Conservation (phyloP, 1,139 yeast genomes). For the Candida glucosophila region DNA sequence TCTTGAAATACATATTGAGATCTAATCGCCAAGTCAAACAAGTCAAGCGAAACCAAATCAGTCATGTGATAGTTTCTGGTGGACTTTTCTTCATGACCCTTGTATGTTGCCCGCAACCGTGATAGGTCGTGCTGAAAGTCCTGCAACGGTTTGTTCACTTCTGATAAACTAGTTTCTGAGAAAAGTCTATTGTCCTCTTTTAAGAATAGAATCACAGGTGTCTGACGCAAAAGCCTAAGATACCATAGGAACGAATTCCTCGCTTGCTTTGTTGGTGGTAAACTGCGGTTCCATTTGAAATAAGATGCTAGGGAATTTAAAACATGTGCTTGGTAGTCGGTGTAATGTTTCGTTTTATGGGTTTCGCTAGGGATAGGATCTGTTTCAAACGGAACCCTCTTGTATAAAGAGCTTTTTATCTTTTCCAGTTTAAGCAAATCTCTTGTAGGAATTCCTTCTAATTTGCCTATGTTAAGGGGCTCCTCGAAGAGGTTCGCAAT, state of each 20-base stretch:
- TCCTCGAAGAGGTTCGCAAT: constrained; percentile 12
- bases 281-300: constrained; percentile 11
- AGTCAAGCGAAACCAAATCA: constrained; percentile 18
- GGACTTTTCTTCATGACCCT: constrained; percentile 2
- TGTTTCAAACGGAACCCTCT: constrained; percentile 2
- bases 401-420: constrained; percentile 5
- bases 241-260: constrained; percentile 22
- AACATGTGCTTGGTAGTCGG: constrained; percentile 16
- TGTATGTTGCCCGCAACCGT: constrained; percentile 6
- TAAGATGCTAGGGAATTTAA: constrained; percentile 14
- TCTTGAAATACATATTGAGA: constrained; percentile 6
- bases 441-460: constrained; percentile 10
- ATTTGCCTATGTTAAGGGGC: constrained; percentile 8
- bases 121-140: constrained; percentile 9
- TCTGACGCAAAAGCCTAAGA: constrained; percentile 13
- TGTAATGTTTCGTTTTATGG: constrained; percentile 9
- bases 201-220: constrained; percentile 27
- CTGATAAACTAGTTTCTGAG: constrained; percentile 17
- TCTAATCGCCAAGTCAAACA: constrained; percentile 20
- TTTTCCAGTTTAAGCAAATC: constrained; percentile 8
- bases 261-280: constrained; percentile 8
- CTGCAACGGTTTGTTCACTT: constrained; percentile 15
- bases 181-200: constrained; percentile 21
- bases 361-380: constrained; percentile 8
- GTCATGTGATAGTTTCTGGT: constrained; percentile 19